phyloP scores from a whole-genome alignment of 305 asterid species.

The Solanum hybrid region DNA sequence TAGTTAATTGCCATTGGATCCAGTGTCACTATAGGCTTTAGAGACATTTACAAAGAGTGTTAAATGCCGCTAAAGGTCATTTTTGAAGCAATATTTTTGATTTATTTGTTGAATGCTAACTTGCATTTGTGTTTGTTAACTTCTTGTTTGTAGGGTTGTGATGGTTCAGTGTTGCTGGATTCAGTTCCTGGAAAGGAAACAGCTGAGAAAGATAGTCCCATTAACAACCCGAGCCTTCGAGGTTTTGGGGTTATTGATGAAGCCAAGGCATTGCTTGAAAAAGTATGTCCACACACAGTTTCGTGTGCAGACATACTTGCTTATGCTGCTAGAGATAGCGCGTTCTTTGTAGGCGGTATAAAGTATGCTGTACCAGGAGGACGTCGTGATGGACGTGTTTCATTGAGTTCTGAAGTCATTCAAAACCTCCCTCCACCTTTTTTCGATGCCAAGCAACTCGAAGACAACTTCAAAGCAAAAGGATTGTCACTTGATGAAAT shows the following conservation, averaged over 20 bases:
- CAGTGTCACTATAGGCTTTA: not conserved
- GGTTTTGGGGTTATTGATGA: constrained; percentile 41
- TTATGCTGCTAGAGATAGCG: constrained; percentile 29
- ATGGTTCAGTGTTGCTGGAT: constrained; percentile 35
- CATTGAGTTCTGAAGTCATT: constrained; percentile 7
- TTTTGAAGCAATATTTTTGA: not conserved
- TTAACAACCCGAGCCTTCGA: constrained; percentile 31
- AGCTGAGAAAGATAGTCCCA: constrained; percentile 33
- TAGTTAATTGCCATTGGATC: not conserved
- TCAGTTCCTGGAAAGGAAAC: constrained; percentile 15
- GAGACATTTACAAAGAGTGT: not conserved
- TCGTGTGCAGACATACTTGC: constrained; percentile 36
- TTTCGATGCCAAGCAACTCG: constrained; percentile 10
- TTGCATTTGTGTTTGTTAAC: not conserved
- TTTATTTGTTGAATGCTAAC: not conserved
- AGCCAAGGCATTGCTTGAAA: constrained; percentile 29
- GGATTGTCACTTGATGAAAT: constrained; percentile 21
- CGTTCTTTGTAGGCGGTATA: constrained; percentile 14
- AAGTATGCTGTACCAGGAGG: constrained; percentile 24
- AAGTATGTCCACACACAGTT: constrained; percentile 26
- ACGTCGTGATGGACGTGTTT: constrained; percentile 23
- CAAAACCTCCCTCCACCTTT: constrained; percentile 19
- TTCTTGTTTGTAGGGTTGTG: constrained; percentile 32
- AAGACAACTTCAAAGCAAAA: constrained; percentile 14
- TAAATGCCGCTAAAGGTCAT: not conserved